These are phyloP conservation scores for Dactylellina cionopaga DNA, from an alignment of 2,329 filamentous ascomycete species.

Conservation along the genomic window DNA sequence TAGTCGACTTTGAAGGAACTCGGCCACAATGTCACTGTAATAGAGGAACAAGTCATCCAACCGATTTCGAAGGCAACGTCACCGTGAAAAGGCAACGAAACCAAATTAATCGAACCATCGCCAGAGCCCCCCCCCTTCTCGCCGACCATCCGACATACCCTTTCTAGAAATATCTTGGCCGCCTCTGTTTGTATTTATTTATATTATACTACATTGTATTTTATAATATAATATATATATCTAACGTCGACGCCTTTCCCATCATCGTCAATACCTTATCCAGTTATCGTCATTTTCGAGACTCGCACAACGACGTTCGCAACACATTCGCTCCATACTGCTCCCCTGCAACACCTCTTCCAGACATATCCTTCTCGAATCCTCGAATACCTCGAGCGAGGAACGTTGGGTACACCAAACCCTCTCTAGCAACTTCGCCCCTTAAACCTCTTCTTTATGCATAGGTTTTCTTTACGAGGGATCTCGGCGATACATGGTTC, in stretches of 20 bases:
- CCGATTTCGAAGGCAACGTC: slow-evolving; percentile 30
- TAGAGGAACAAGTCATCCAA: slow-evolving; percentile 28
- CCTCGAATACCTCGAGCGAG: neutral
- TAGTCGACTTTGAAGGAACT: slow-evolving; percentile 39
- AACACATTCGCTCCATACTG: slow-evolving; percentile 19
- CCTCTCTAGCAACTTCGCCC: neutral
- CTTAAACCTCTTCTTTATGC: slow-evolving; percentile 23
- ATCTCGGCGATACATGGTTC: slow-evolving; percentile 48
- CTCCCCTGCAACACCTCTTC: neutral
- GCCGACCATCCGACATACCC: slow-evolving; percentile 6
- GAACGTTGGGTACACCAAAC: neutral
- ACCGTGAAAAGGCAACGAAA: slow-evolving; percentile 33
- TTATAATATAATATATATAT: slow-evolving; percentile 17
- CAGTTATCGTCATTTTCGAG: neutral
- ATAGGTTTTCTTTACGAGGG: slow-evolving; percentile 43
- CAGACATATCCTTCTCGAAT: slow-evolving; percentile 10
- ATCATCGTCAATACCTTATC: neutral
- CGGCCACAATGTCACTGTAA: slow-evolving; percentile 49
- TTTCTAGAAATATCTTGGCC: too few species aligned
- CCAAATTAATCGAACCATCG: too few species aligned
- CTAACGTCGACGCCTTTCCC: neutral
- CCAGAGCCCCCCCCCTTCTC: slow-evolving; percentile 19
- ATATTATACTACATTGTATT: neutral
- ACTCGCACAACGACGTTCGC: slow-evolving; percentile 13
- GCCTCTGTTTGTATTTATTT: too few species aligned